These are phyloP conservation scores for Leccinum disarticulatum DNA, from an alignment of 768 basidiomycete species.

Conservation along the genomic window DNA sequence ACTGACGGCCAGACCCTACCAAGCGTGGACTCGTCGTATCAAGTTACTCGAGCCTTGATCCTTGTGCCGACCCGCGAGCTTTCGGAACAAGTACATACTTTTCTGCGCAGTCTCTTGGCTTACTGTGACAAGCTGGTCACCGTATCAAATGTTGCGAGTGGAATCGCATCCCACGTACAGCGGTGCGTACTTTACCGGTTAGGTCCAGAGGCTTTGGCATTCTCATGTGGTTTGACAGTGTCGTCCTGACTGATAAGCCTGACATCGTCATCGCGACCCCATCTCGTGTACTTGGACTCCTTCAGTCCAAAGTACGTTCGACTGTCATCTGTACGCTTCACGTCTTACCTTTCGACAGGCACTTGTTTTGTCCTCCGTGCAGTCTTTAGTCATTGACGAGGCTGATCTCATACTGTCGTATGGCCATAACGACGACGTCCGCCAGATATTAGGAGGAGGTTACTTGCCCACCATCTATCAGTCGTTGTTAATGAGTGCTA, in stretches of 20 bases:
- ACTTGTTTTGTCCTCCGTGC: constrained; percentile 63
- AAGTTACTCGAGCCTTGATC: constrained; percentile 71
- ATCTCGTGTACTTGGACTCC: constrained; percentile 61
- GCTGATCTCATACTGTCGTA: constrained; percentile 97
- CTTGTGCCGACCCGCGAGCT: constrained; percentile 92
- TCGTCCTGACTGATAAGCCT: constrained; percentile 65
- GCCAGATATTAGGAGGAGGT: constrained; percentile 64
- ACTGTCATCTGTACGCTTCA: not conserved
- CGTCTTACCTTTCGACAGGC: constrained; percentile 41
- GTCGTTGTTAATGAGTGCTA: constrained; percentile 96
- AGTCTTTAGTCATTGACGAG: constrained; percentile 94
- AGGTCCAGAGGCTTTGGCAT: too few species aligned
- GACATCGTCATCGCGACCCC: constrained; percentile 83
- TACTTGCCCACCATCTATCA: constrained; percentile 83
- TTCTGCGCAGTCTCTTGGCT: constrained; percentile 59
- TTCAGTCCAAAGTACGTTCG: constrained; percentile 63
- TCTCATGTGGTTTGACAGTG: constrained; percentile 33
- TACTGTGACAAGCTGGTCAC: constrained; percentile 81
- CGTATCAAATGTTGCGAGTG: constrained; percentile 74
- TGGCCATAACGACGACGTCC: constrained; percentile 90
- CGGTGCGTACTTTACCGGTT: constrained; percentile 42
- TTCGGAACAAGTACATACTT: constrained; percentile 82
- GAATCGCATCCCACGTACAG: constrained; percentile 68
- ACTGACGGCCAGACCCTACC: constrained; percentile 32
- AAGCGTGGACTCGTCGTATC: constrained; percentile 41